Evolutionary conservation across 345 rosid genomes (phyloP).

Genomic region (Linum usitatissimum): DNA sequence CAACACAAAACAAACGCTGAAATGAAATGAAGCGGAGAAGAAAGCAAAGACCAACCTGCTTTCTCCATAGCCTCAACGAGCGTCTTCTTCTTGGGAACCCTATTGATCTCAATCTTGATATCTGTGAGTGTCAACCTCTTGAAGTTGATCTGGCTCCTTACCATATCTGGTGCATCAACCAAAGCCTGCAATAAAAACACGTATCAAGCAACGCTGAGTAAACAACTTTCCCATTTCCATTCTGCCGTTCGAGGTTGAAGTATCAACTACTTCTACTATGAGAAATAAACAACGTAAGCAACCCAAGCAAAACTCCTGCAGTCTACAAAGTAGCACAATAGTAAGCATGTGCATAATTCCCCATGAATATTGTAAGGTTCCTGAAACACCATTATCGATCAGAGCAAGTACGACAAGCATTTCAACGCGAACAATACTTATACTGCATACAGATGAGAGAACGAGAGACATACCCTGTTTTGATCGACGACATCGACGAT

Average conservation of each 20-base stretch:
- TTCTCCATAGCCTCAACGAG: constrained; percentile 17
- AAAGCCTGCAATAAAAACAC: constrained; percentile 10
- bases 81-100: constrained; percentile 17
- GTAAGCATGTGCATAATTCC: too few species aligned
- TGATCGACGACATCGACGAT: constrained; percentile 5
- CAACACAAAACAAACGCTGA: background rate
- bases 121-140: constrained; percentile 20
- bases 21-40: background rate
- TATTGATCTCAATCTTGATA: constrained; percentile 19
- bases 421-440: background rate
- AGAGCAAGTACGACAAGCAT: too few species aligned
- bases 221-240: too few species aligned
- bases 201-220: background rate
- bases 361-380: too few species aligned
- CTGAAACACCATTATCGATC: too few species aligned
- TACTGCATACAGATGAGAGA: background rate
- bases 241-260: too few species aligned
- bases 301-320: too few species aligned
- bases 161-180: constrained; percentile 23
- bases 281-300: too few species aligned
- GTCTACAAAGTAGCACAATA: too few species aligned
- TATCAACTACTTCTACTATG: too few species aligned
- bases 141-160: constrained; percentile 21
- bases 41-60: constrained; percentile 11
- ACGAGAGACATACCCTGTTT: background rate